These are phyloP conservation scores for Globisporangium apiculatum DNA, from an alignment of 352 stramenopile genomes.

Conservation along the genomic window DNA sequence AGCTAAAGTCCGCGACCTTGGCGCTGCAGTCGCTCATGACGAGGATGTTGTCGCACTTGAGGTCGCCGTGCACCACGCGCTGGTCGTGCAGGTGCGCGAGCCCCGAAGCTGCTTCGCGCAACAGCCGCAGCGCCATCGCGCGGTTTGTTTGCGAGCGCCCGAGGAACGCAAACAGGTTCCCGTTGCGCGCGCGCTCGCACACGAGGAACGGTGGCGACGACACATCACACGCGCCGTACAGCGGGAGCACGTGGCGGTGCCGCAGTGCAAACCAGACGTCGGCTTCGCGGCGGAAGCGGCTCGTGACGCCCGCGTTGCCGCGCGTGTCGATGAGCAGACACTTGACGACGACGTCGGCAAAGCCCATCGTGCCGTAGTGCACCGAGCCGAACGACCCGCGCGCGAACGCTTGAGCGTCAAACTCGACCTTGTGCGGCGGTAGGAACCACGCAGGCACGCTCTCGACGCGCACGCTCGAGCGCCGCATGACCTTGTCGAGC, in stretches of 20 bases:
- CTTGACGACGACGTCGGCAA: constrained; percentile 7
- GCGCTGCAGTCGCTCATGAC: no score
- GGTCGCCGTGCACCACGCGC: constrained; percentile 59
- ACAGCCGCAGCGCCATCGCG: not conserved
- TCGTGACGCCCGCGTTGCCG: not conserved
- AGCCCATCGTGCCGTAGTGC: not conserved
- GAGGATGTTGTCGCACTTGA: constrained; percentile 60
- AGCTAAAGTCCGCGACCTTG: no score
- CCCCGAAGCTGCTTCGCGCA: constrained; percentile 13
- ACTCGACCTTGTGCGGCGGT: not conserved
- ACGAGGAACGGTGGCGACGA: constrained; percentile 6
- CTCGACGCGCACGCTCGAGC: not conserved
- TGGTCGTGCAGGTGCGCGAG: constrained; percentile 39
- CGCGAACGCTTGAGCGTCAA: not conserved
- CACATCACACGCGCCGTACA: constrained; percentile 14
- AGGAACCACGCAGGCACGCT: not conserved
- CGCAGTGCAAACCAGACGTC: constrained; percentile 8
- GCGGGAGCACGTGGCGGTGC: constrained; percentile 9
- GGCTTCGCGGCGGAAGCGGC: constrained; percentile 1
- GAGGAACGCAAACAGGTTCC: constrained; percentile 4
- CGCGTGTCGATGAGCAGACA: not conserved
- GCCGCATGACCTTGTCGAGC: constrained; percentile 4
- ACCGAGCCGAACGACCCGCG: constrained; percentile 1
- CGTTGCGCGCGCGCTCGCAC: not conserved
- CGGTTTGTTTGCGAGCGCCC: not conserved